These are phyloP conservation scores for Panicum virgatum DNA, from an alignment of 202 grass and related monocot species.

Conservation along the genomic window DNA sequence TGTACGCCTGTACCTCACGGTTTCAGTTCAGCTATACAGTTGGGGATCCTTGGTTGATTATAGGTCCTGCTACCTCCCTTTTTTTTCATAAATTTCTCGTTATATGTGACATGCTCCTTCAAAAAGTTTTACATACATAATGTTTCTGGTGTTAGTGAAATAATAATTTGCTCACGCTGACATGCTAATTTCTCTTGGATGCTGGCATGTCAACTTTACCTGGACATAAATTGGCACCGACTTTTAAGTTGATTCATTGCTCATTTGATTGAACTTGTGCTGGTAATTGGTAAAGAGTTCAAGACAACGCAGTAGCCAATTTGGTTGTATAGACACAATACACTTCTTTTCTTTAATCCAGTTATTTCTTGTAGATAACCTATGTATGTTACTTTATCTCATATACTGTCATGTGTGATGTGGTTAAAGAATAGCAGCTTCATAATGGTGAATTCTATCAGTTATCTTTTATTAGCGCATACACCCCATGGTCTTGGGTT, in stretches of 20 bases:
- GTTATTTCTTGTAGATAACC: background rate
- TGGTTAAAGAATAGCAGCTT: background rate
- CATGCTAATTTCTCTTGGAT: background rate
- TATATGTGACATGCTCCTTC: background rate
- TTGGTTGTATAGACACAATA: background rate
- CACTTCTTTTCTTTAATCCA: background rate
- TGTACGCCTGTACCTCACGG: background rate
- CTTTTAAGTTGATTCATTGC: background rate
- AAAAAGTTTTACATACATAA: background rate
- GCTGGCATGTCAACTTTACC: background rate
- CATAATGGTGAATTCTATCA: background rate
- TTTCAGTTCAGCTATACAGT: conserved; percentile 11
- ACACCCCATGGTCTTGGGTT: background rate
- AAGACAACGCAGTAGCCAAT: background rate
- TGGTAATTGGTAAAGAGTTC: background rate
- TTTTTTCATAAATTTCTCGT: background rate
- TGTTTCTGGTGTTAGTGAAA: background rate
- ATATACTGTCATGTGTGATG: background rate
- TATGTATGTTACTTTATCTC: background rate
- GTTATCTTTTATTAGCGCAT: background rate
- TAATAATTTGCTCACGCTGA: background rate
- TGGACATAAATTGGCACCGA: background rate
- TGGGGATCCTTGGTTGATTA: background rate
- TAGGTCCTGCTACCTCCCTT: background rate
- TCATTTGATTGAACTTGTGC: background rate